phyloP scores from a whole-genome alignment of 495 filamentous ascomycete species.

The Durotheca rogersii region DNA sequence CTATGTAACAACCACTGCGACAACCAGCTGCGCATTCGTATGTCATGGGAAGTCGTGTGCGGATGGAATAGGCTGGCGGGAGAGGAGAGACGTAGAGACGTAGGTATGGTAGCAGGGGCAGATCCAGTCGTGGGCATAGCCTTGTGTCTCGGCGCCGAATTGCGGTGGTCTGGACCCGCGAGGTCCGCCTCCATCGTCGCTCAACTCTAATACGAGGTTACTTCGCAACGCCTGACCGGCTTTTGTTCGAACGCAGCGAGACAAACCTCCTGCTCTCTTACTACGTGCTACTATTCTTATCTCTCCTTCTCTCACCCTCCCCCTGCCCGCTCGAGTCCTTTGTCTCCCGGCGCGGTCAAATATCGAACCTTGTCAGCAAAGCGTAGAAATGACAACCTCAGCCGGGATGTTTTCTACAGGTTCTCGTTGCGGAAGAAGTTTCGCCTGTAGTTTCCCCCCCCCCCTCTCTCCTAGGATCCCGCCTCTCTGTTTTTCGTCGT shows the following conservation, averaged over 20 bases:
- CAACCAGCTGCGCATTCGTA: conserved; percentile 4
- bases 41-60: background rate
- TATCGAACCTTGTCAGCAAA: no score
- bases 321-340: no score
- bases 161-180: background rate
- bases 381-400: no score
- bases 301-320: no score
- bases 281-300: no score
- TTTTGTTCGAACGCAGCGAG: no score
- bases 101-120: background rate
- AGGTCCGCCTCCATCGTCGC: background rate
- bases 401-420: background rate
- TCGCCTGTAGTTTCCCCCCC: no score
- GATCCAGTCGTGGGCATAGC: conserved; percentile 3
- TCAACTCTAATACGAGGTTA: background rate
- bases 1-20: no score
- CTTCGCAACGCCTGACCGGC: background rate
- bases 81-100: background rate
- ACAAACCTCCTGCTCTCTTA: no score
- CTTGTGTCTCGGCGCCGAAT: conserved; percentile 12
- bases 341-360: no score
- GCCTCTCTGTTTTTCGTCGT: no score
- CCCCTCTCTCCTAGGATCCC: background rate
- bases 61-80: background rate
- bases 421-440: background rate